phyloP scores from a whole-genome alignment of 257 asterid genomes.

The Fraxinus pennsylvanica region DNA sequence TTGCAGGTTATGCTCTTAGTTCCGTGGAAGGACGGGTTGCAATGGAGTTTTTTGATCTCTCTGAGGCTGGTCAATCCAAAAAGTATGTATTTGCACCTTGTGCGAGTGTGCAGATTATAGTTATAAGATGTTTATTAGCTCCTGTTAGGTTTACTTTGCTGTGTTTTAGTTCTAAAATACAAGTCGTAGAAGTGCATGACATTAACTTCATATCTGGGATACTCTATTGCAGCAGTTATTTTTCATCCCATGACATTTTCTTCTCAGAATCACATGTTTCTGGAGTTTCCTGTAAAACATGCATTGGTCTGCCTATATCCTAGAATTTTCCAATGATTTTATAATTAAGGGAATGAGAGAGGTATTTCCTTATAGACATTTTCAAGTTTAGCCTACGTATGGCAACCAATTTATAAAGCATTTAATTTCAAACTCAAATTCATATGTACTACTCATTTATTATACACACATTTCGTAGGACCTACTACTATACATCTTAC shows the following conservation, averaged over 20 bases:
- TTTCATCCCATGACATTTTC: background rate
- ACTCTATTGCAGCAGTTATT: background rate
- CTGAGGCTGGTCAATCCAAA: slow-evolving; percentile 76
- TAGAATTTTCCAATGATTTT: background rate
- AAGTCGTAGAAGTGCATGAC: background rate
- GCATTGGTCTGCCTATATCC: background rate
- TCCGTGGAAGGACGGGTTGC: slow-evolving; percentile 94
- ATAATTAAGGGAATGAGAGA: background rate
- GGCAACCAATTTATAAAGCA: too few relatives aligned
- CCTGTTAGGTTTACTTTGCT: background rate
- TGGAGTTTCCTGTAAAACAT: slow-evolving; percentile 6
- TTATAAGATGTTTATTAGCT: slow-evolving; percentile 4
- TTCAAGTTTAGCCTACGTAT: background rate
- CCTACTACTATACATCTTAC: too few relatives aligned
- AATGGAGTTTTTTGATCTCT: slow-evolving; percentile 85
- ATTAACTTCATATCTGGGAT: background rate
- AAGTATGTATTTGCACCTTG: slow-evolving; percentile 50
- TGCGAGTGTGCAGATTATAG: background rate
- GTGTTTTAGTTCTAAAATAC: background rate
- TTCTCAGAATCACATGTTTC: background rate
- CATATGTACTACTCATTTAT: too few relatives aligned
- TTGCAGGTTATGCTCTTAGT: slow-evolving; percentile 93
- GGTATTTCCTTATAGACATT: background rate
- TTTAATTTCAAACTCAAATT: too few relatives aligned
- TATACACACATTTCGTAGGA: too few relatives aligned